A percentile compares a stretch with the other conserved stretches of the same genome.
These are phyloP conservation scores for Neofusicoccum parvum DNA, from an alignment of 2,329 filamentous ascomycete genomes.

Conservation along the genomic window DNA sequence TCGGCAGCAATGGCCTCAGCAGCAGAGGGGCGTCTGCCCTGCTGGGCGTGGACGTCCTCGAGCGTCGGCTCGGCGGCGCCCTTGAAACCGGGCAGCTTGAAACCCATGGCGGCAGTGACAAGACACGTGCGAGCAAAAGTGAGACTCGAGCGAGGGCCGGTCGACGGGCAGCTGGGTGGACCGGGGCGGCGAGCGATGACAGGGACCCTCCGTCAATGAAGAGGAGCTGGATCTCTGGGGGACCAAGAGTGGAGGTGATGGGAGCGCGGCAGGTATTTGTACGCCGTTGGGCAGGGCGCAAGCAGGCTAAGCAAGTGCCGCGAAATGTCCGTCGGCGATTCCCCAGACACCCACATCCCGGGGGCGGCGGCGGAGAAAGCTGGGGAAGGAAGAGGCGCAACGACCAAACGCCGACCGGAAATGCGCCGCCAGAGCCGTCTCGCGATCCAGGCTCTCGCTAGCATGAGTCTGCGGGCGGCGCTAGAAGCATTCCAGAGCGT, in stretches of 20 bases:
- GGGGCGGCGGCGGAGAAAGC: neutral
- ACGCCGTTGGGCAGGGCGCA: neutral
- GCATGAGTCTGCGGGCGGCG: neutral
- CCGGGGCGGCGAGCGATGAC: neutral
- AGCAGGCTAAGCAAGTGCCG: no score
- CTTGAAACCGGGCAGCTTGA: slow-evolving; percentile 26
- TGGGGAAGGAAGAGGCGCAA: neutral
- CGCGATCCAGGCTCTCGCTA: slow-evolving; percentile 9
- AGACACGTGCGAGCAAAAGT: no score
- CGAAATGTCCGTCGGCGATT: no score
- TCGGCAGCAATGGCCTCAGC: slow-evolving; percentile 37
- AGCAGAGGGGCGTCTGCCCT: slow-evolving; percentile 38
- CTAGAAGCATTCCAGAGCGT: slow-evolving; percentile 16
- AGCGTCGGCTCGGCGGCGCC: slow-evolving; percentile 37
- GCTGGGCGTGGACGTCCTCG: slow-evolving; percentile 39
- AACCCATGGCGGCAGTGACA: slow-evolving; percentile 14
- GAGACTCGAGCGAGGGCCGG: no score
- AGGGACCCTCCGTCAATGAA: neutral
- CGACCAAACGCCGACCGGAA: neutral
- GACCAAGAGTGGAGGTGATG: neutral
- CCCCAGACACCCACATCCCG: neutral
- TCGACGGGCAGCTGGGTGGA: neutral
- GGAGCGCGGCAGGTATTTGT: slow-evolving; percentile 4
- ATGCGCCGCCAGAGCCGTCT: neutral
- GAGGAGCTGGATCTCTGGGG: neutral